phyloP scores from a whole-genome alignment of 148 eudicot species.

The Nepenthes mirabilis region DNA sequence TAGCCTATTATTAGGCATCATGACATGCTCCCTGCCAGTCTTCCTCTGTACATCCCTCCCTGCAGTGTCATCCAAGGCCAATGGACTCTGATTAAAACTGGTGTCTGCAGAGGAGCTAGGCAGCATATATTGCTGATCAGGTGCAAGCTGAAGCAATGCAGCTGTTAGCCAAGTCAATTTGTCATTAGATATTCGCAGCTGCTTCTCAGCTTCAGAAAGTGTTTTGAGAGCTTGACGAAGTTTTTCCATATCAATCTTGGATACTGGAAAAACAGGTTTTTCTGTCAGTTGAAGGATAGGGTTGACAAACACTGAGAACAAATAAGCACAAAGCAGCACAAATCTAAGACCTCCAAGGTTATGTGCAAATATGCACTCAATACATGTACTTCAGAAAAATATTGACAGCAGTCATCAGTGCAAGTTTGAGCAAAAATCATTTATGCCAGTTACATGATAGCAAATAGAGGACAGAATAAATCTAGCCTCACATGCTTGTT shows the following conservation, averaged over 20 bases:
- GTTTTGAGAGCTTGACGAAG: conserved; percentile 87
- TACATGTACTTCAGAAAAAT: too few species aligned
- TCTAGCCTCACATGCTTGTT: conserved; percentile 58
- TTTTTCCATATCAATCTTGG: conserved; percentile 86
- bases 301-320: not conserved
- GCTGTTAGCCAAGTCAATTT: conserved; percentile 89
- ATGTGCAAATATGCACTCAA: too few species aligned
- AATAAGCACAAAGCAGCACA: not conserved
- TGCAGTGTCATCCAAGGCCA: conserved; percentile 18
- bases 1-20: conserved; percentile 25
- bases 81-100: conserved; percentile 52
- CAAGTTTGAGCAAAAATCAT: not conserved
- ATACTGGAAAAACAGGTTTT: conserved; percentile 33
- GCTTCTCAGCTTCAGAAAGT: conserved; percentile 90
- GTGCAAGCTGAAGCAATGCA: conserved; percentile 90
- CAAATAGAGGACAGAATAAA: not conserved
- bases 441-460: not conserved
- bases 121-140: conserved; percentile 68
- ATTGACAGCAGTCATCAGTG: not conserved
- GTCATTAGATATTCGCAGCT: conserved; percentile 80
- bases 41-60: conserved; percentile 33
- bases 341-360: too few species aligned
- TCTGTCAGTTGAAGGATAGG: conserved; percentile 2
- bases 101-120: conserved; percentile 62
- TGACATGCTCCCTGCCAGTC: conserved; percentile 29